Evolutionary conservation across 352 stramenopile species (phyloP), one percentile per base, ranked within the genome.

Genomic region (Phytopythium kandeliae): DNA sequence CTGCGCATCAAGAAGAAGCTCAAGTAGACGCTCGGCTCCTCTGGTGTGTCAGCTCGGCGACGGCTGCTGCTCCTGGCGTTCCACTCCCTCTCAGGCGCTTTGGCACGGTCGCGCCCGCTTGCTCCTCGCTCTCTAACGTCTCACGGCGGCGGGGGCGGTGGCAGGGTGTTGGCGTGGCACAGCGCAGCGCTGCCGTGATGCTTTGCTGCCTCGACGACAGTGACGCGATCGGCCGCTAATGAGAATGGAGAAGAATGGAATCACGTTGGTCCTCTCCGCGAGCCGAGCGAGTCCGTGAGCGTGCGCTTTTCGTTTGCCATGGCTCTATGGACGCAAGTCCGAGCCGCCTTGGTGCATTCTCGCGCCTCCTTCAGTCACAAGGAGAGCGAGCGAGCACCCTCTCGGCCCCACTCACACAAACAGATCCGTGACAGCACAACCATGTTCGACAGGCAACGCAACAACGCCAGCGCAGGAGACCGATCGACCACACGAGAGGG

Each of bases 1-100:
- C 88, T 99, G 61, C 95, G 97, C 72, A 96, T 98, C 74, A 99
- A 99, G 97, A 99, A 99, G 90, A 99, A 99, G 89, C 88, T 99
- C 63, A 99, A 99, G 86, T 99, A 99, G 96, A 83, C 36, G 37
- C 21, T 45, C 16, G 21, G 26, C 44, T 9, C 28, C 12, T 16
- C 45, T 30, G 41, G 9, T 41, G 45, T 19, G 45, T 41, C 45
- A 30, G 45, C 45, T 51, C 28, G 17, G 30, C 45, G 41, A 16
- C 45, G 28, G 47, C 34, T 52, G 47, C 34, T 52, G 30, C 45
- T 51, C 46, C 33, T 21, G 31, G 30, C 46, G 31, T 31, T 33
- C 31, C 47, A 34, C 33, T 42, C 34, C 17, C 15, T 37, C 35
- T 30, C 31, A 16, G 12, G 47, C 33, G 47, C 47, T 31, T 21